Base-by-base conservation (phyloP, 257 asterid species). In the Solanum pinnatisectum region DNA sequence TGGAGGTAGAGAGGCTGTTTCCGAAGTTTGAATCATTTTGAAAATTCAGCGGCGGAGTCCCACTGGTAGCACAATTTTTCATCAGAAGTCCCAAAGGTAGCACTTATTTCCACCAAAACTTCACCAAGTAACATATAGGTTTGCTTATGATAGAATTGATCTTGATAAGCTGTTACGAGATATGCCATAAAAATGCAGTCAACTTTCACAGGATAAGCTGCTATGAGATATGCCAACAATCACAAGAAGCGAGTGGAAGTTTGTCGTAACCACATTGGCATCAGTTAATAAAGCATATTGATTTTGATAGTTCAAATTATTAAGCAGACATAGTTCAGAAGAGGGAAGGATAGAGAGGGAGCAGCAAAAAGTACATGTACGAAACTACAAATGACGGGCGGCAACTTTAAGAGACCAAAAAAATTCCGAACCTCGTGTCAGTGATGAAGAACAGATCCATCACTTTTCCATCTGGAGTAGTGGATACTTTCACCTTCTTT, bases 391-490 rank as follows among this genome's bases (percentile, higher is more conserved):
- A 42, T 25, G 36, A 78, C 0, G 4, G 63, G 1, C 36, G 13
- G 44, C 25, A 73, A 77, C 63, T 13, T 13, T 42, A 78, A 78
- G 18, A 25, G 85, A 9, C 14, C 63, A 1, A 44, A 79, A 11
- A 56, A 70, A 52, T 60, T 89, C 32, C 56, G 76, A 87, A 96
- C 98, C 98, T 96, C 68, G 93, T 90, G 88, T 96, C 98, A 0
- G 98, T 95, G 86, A 96, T 91, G 94, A 94, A 96, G 95, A 96
- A 95, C 90, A 96, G 94, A 44, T 95, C 98, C 94, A 96, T 91
- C 84, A 94, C 98, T 93, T 91, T 96, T 89, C 98, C 98, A 40
- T 96, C 98, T 33, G 98, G 98, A 30, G 98, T 96, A 44, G 98
- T 96, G n/a, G 98, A 95, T 27, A 95, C 94, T 90, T 96, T 96